Evolutionary conservation across 1,139 yeast genomes (phyloP), one percentile per base, ranked within the genome.

Genomic region (Neolecta irregularis): DNA sequence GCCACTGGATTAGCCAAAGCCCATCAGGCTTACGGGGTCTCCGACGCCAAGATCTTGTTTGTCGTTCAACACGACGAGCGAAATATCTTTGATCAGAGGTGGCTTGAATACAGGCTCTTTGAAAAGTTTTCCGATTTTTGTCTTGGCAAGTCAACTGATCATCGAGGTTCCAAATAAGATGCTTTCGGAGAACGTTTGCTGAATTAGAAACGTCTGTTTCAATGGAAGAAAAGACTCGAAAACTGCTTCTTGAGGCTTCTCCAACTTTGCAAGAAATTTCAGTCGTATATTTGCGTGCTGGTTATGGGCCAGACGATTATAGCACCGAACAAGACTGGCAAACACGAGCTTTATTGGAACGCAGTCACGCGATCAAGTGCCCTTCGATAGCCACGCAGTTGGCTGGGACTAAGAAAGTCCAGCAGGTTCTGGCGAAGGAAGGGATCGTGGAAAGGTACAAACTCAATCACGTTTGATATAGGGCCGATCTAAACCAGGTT

Each of bases 381-480:
- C 98, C 98, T 3, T 74, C 92, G 3, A 59, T 88, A 23, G 60
- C 80, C 42, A 81, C 93, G 2, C 98, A 91, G 56, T 62, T 88
- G 40, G 72, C 93, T 21, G 98, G 98, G 1, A 72, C 93, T 8
- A 91, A 88, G 51, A 88, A 88, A 53, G 66, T 88, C 32, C 98
- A 88, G 58, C 98, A 91, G 53, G 60, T 83, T 22, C 64, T 88
- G 39, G 78, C 94, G 1, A 63, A 68, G 30, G 60, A 64, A 20
- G 53, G 55, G 4, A 55, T 63, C 4, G 49, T 88, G 33, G 48
- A 57, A 11, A 55, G 6, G 31, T 28, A 28, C 20, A 61, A 48
- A 50, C 2, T 44, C 51, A 3, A 49, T 53, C 4, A 54, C 50
- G 17, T 45, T 48, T 1, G 45, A 44, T 0, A 28, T 7, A 28